Evolutionary conservation across 768 basidiomycete species (phyloP).

Genomic region (Tulasnella sp.): DNA sequence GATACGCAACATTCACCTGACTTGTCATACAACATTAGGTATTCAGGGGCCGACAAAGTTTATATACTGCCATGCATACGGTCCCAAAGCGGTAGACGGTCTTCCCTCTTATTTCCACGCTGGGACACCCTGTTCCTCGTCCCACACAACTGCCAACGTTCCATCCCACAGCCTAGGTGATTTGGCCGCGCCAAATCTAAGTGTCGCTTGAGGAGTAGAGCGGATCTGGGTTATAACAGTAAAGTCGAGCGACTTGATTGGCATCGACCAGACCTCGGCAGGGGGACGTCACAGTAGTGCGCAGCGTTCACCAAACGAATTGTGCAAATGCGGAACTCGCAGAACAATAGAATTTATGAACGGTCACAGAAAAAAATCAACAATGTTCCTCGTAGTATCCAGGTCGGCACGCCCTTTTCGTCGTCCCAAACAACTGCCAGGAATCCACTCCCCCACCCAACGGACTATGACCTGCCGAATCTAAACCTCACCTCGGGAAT

Average conservation of each 20-base stretch:
- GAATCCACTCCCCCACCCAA: not conserved
- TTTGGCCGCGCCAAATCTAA: not conserved
- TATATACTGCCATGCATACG: not conserved
- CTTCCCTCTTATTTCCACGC: no score
- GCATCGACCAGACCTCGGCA: not conserved
- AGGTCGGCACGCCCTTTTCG: not conserved
- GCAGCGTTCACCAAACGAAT: no score
- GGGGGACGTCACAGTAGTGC: no score
- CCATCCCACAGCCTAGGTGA: not conserved
- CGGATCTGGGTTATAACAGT: not conserved
- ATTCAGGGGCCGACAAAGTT: no score
- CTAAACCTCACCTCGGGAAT: not conserved
- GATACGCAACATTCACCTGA: no score
- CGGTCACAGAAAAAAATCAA: no score
- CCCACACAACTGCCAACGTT: not conserved
- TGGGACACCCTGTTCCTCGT: not conserved
- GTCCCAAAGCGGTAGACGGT: no score
- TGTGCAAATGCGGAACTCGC: no score
- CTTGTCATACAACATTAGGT: no score
- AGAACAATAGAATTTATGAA: not conserved
- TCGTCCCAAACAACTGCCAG: not conserved
- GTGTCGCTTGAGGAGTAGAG: not conserved
- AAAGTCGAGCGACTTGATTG: not conserved
- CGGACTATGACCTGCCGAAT: fast-evolving
- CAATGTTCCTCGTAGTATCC: no score